phyloP scores from a whole-genome alignment of 805 yeast species.

The Jamesozyma hellenica region DNA sequence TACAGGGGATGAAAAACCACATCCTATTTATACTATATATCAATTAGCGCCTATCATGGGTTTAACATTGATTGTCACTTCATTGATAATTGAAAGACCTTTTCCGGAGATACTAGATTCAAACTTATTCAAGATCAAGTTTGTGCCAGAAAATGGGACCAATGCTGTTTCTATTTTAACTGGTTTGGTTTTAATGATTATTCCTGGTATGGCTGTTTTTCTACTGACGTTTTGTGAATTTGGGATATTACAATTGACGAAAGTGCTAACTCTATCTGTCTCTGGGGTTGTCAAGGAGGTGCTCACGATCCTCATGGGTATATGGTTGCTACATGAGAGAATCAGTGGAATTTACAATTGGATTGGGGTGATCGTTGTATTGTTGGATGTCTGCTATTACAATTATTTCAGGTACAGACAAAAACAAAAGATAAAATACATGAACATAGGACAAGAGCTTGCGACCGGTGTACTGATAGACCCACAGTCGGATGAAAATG shows the following conservation, averaged over 20 bases:
- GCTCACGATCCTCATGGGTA: constrained; percentile 63
- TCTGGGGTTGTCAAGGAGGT: constrained; percentile 93
- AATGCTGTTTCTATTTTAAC: constrained; percentile 30
- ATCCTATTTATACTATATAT: constrained; percentile 77
- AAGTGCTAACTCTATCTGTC: constrained; percentile 74
- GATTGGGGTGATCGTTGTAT: constrained; percentile 64
- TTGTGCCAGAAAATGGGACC: constrained; percentile 4
- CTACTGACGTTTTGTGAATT: constrained; percentile 85
- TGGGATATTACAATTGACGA: constrained; percentile 68
- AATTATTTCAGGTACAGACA: constrained; percentile 49
- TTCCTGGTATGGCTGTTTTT: constrained; percentile 84
- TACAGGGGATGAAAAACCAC: constrained; percentile 28
- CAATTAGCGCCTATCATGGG: constrained; percentile 83
- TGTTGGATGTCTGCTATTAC: constrained; percentile 74
- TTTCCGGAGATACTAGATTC: constrained; percentile 20
- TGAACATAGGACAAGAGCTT: neutral
- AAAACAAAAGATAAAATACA: constrained; percentile 4
- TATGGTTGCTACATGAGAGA: constrained; percentile 62
- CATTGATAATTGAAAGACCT: constrained; percentile 59
- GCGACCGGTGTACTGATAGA: neutral
- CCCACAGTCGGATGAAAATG: neutral
- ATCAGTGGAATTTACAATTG: constrained; percentile 53
- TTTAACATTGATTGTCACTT: constrained; percentile 47
- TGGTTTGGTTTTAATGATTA: constrained; percentile 49
- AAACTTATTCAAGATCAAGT: constrained; percentile 14